Conservation (phyloP, 441 rosid species). For the Biscutella laevigata region DNA sequence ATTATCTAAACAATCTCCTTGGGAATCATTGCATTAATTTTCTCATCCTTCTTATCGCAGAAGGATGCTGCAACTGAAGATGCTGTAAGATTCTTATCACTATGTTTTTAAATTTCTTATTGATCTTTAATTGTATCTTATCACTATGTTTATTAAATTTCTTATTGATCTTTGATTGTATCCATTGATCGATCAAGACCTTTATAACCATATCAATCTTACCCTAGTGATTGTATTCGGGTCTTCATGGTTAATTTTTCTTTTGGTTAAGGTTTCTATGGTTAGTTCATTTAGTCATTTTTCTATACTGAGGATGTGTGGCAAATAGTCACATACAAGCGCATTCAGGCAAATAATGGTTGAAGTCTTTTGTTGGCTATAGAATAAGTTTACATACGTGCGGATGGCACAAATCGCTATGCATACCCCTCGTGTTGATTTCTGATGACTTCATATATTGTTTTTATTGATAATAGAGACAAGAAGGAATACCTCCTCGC, state of each 20-base stretch:
- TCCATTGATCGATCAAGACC: neutral
- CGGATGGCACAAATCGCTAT: neutral
- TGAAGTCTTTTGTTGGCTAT: neutral
- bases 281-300: constrained; percentile 1
- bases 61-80: constrained; percentile 23
- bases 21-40: constrained; percentile 11
- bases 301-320: neutral
- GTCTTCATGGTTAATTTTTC: too few relatives aligned
- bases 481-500: constrained; percentile 92
- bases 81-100: constrained; percentile 41
- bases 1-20: constrained; percentile 15
- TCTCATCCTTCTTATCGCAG: constrained; percentile 15
- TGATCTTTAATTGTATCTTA: constrained; percentile 12
- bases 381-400: neutral
- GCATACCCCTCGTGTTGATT: neutral
- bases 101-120: constrained; percentile 1
- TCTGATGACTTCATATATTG: constrained; percentile 6
- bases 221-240: neutral
- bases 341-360: neutral
- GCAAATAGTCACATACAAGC: neutral
- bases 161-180: neutral
- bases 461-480: constrained; percentile 45
- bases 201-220: neutral
- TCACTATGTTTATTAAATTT: constrained; percentile 8
- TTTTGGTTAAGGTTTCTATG: neutral